Conservation (phyloP, 257 asterid species). For the Solanum infundibuliforme region DNA sequence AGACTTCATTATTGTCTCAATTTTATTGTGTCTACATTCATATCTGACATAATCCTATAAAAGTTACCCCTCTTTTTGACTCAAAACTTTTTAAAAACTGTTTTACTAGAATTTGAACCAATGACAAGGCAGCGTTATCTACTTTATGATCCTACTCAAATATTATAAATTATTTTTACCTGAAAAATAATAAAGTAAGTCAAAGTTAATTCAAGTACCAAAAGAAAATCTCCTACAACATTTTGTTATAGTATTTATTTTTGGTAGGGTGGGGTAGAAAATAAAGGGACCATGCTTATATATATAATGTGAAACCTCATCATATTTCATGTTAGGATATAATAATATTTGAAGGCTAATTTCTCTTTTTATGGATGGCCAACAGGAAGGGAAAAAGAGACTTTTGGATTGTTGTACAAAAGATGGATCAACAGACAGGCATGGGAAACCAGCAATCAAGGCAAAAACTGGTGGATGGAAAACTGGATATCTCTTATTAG, state of each 20-base stretch:
- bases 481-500: conserved; percentile 55
- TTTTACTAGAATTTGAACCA: neutral
- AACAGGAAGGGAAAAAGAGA: conserved; percentile 44
- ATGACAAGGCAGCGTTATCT: neutral
- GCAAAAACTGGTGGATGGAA: conserved; percentile 77
- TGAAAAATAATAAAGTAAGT: neutral
- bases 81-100: neutral
- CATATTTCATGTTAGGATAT: neutral
- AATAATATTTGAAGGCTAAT: neutral
- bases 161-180: neutral
- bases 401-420: conserved; percentile 33
- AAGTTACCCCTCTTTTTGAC: neutral
- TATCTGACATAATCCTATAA: neutral
- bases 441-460: conserved; percentile 49
- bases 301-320: neutral
- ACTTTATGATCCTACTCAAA: neutral
- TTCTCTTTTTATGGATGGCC: conserved; percentile 1
- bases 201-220: neutral
- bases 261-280: neutral
- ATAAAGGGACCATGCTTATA: neutral
- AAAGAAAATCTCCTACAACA: neutral
- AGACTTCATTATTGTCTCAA: neutral
- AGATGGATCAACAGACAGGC: conserved; percentile 50
- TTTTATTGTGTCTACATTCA: neutral
- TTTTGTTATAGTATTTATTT: neutral